Conservation (phyloP, 169 alveolate genomes). For the Condylostoma magnum region DNA sequence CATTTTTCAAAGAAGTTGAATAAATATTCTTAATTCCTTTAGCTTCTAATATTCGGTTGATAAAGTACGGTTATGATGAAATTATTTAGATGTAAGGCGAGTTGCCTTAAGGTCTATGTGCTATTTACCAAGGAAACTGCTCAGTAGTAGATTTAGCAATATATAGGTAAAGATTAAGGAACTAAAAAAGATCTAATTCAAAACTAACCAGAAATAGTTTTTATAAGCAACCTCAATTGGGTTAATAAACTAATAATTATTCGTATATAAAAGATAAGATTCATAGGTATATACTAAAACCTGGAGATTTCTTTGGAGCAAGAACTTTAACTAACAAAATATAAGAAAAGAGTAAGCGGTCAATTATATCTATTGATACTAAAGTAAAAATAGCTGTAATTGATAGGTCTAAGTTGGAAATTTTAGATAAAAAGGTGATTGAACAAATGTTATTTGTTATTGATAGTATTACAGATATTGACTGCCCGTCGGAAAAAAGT, state of each 20-base stretch:
- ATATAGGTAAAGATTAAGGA: not conserved
- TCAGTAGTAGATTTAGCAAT: not conserved
- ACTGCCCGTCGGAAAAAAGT: too few species aligned
- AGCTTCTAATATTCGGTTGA: conserved; percentile 11
- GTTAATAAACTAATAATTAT: not conserved
- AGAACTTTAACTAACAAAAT: too few species aligned
- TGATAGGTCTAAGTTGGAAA: too few species aligned
- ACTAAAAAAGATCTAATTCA: not conserved
- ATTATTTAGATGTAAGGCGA: not conserved
- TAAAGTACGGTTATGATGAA: not conserved
- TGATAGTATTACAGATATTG: too few species aligned
- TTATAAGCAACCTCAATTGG: not conserved
- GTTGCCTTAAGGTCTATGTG: conserved; percentile 20
- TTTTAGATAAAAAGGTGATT: too few species aligned
- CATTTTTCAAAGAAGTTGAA: not conserved
- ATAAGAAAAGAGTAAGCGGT: too few species aligned
- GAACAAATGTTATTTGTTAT: too few species aligned
- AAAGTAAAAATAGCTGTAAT: too few species aligned
- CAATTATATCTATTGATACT: too few species aligned
- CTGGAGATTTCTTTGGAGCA: conserved; percentile 32
- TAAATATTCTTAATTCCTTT: not conserved
- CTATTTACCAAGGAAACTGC: conserved; percentile 6
- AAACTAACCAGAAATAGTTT: not conserved
- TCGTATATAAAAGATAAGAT: not conserved
- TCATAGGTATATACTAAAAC: not conserved